phyloP scores from a whole-genome alignment of 2,329 filamentous ascomycete genomes.

The Amauroascus verrucosus region DNA sequence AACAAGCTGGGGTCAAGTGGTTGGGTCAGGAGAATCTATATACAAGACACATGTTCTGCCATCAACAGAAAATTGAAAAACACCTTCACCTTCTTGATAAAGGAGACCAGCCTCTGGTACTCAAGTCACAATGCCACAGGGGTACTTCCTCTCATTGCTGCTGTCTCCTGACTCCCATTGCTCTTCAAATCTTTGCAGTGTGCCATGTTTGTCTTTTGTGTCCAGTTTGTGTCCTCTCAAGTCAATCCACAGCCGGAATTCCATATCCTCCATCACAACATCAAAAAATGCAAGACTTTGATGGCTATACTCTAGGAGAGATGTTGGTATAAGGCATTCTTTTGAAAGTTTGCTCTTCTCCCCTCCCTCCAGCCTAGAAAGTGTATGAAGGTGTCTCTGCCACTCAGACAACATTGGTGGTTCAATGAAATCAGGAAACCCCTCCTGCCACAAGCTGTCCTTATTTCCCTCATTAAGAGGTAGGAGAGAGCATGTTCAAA shows the following conservation, averaged over 20 bases:
- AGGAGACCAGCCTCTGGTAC: not conserved
- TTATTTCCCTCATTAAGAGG: not conserved
- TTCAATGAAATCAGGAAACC: not conserved
- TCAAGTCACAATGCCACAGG: not conserved
- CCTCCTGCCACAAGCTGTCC: not conserved
- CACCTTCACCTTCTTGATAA: not conserved
- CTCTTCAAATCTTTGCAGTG: not conserved
- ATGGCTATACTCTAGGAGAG: not conserved
- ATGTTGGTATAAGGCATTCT: not conserved
- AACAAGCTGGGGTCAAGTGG: not conserved
- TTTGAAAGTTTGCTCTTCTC: not conserved
- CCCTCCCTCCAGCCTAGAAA: not conserved
- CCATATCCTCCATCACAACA: not conserved
- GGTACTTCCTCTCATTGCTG: no score
- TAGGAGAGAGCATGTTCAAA: not conserved
- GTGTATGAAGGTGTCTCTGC: not conserved
- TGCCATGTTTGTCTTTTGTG: not conserved
- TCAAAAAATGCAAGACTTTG: not conserved
- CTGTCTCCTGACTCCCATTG: not conserved
- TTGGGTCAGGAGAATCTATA: not conserved
- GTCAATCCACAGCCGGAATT: not conserved
- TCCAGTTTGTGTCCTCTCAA: not conserved
- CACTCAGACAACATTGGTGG: not conserved
- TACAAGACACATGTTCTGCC: not conserved
- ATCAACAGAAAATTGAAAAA: not conserved